phyloP scores from a whole-genome alignment of 495 filamentous ascomycete genomes.

The Neurospora discreta region DNA sequence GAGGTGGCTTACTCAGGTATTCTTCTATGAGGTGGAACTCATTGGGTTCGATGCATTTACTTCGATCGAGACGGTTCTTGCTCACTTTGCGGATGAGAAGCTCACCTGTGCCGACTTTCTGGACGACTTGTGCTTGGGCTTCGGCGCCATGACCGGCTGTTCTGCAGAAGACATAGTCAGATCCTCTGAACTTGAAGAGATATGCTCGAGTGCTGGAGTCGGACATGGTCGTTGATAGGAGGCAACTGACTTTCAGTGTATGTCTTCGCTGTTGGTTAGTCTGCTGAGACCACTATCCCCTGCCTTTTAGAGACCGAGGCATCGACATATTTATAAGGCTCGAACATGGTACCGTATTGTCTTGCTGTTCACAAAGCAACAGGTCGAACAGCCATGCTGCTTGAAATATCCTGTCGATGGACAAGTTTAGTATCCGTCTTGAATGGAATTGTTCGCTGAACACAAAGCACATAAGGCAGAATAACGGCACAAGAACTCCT shows the following conservation, averaged over 20 bases:
- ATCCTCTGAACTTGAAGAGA: neutral
- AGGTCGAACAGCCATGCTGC: neutral
- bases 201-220: neutral
- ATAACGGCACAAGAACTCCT: neutral
- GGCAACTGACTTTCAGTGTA: neutral
- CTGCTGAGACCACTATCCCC: neutral
- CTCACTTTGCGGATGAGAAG: slow-evolving; percentile 2
- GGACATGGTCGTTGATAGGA: neutral
- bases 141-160: neutral
- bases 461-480: neutral
- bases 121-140: neutral
- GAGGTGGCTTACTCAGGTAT: neutral
- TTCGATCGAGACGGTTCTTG: neutral
- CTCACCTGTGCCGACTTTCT: neutral
- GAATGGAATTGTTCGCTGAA: neutral
- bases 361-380: neutral
- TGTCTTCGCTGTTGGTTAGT: neutral
- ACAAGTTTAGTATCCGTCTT: neutral
- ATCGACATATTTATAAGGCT: neutral
- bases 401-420: neutral
- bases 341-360: neutral
- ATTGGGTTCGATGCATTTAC: neutral
- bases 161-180: neutral
- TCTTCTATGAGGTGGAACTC: neutral
- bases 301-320: neutral